Conservation (phyloP, 768 basidiomycete genomes). For the Auriscalpium orientale region DNA sequence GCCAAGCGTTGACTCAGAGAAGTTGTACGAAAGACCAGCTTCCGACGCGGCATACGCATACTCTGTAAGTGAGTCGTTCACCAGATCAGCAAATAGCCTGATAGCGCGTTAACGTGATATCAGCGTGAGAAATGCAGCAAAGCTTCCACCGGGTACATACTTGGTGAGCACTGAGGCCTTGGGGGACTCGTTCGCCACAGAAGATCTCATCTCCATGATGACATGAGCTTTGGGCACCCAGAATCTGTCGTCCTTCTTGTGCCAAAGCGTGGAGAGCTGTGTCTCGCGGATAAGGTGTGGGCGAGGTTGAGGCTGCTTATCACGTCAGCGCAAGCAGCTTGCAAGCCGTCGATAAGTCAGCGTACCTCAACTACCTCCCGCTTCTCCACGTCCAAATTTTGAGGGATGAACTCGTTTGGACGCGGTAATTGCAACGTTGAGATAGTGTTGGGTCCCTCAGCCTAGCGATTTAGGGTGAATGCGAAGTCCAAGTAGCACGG, state of each 20-base stretch:
- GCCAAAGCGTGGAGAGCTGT: constrained; percentile 71
- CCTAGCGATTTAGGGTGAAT: constrained; percentile 32
- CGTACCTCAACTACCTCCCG: constrained; percentile 55
- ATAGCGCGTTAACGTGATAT: not conserved
- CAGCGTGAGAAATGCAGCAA: not conserved
- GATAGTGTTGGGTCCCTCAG: constrained; percentile 54
- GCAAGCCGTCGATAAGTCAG: not conserved
- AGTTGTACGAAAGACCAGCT: constrained; percentile 75
- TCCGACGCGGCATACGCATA: constrained; percentile 89
- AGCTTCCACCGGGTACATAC: constrained; percentile 27
- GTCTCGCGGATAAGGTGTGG: constrained; percentile 75
- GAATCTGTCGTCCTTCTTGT: constrained; percentile 96
- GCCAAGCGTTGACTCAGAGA: constrained; percentile 56
- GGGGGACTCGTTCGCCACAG: constrained; percentile 53
- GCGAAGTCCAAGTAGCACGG: not conserved
- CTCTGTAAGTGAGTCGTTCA: constrained; percentile 84
- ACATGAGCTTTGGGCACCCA: constrained; percentile 88
- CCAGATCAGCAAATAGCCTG: constrained; percentile 77
- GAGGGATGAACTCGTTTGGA: constrained; percentile 88
- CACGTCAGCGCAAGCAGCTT: too few species aligned
- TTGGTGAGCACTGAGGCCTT: constrained; percentile 67
- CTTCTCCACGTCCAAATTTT: constrained; percentile 78
- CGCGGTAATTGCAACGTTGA: constrained; percentile 70
- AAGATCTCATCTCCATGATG: constrained; percentile 67
- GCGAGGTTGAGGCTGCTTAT: constrained; percentile 55